Percentiles rank a stretch among this genome's conserved stretches.
Evolutionary conservation across 371 early-diverging fungal species (phyloP).

Genomic region (Mucor circinelloides): DNA sequence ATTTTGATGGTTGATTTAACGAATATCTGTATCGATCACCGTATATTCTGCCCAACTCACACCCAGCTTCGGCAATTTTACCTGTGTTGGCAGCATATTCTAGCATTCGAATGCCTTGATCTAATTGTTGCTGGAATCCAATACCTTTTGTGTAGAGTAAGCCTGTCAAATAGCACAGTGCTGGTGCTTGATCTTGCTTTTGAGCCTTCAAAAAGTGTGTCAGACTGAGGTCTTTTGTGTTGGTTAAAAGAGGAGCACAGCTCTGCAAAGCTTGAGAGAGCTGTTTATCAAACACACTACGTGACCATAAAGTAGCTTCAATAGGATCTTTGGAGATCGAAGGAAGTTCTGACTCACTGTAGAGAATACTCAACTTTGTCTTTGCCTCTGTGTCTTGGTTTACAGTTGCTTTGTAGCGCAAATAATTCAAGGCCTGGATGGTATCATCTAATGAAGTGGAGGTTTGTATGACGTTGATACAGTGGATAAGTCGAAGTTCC

Average conservation of each 20-base stretch:
- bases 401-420: slow-evolving; percentile 32
- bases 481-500: slow-evolving; percentile 22
- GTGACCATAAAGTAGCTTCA: slow-evolving; percentile 45
- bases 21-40: slow-evolving; percentile 47
- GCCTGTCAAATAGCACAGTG: slow-evolving; percentile 37
- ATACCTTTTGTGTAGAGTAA: slow-evolving; percentile 40
- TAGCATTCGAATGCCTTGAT: slow-evolving; percentile 26
- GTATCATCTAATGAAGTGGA: neutral
- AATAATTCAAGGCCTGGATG: slow-evolving; percentile 29
- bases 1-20: slow-evolving; percentile 22
- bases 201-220: slow-evolving; percentile 6
- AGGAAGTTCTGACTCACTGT: slow-evolving; percentile 7
- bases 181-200: slow-evolving; percentile 7
- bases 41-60: slow-evolving; percentile 47
- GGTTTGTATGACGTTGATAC: slow-evolving; percentile 2
- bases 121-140: slow-evolving; percentile 29
- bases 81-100: slow-evolving; percentile 31
- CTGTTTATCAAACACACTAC: slow-evolving; percentile 49
- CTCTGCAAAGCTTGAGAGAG: slow-evolving; percentile 27
- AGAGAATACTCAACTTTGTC: slow-evolving; percentile 44
- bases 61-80: slow-evolving; percentile 37
- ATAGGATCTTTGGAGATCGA: neutral
- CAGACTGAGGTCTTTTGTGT: slow-evolving; percentile 6
- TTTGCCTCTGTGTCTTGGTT: slow-evolving; percentile 44
- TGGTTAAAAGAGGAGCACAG: slow-evolving; percentile 19